These are phyloP conservation scores for Knufia fluminis DNA, from an alignment of 2,329 filamentous ascomycete species.

Conservation along the genomic window DNA sequence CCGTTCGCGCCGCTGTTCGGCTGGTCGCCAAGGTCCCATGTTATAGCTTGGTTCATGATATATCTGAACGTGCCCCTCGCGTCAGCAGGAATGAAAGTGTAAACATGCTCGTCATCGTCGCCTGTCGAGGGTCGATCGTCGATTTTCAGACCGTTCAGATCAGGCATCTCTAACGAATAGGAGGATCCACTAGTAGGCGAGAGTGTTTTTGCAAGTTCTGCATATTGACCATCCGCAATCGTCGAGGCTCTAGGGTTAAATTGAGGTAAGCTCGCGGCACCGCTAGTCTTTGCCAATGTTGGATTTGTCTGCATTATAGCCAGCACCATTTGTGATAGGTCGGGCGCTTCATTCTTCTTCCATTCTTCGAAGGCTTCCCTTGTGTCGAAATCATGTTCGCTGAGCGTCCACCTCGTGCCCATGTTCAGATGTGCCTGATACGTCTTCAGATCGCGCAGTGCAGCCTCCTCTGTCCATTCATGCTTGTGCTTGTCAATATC, in stretches of 20 bases:
- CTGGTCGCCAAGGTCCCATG: constrained; percentile 49
- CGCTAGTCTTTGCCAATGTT: constrained; percentile 69
- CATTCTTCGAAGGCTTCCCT: constrained; percentile 82
- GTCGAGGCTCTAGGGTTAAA: constrained; percentile 39
- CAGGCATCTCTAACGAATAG: constrained; percentile 57
- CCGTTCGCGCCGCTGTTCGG: constrained; percentile 36
- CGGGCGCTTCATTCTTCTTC: constrained; percentile 81
- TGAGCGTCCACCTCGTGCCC: constrained; percentile 65
- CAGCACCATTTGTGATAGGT: constrained; percentile 87
- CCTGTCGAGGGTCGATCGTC: constrained; percentile 33
- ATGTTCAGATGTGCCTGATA: constrained; percentile 85
- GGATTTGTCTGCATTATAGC: constrained; percentile 80
- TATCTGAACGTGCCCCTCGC: constrained; percentile 74
- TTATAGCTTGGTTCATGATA: constrained; percentile 67
- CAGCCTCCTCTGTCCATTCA: constrained; percentile 84
- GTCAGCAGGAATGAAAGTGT: constrained; percentile 83
- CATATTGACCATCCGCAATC: constrained; percentile 33
- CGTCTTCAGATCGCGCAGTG: constrained; percentile 79
- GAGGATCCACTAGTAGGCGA: constrained; percentile 37
- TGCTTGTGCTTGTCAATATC: constrained; percentile 76
- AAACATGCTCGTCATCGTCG: constrained; percentile 46
- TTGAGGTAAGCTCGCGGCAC: constrained; percentile 49
- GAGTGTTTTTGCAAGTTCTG: constrained; percentile 36
- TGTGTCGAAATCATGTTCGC: constrained; percentile 76
- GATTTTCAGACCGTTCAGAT: constrained; percentile 52